These are phyloP conservation scores for Suillus placidus DNA, from an alignment of 768 basidiomycete species.

Conservation along the genomic window DNA sequence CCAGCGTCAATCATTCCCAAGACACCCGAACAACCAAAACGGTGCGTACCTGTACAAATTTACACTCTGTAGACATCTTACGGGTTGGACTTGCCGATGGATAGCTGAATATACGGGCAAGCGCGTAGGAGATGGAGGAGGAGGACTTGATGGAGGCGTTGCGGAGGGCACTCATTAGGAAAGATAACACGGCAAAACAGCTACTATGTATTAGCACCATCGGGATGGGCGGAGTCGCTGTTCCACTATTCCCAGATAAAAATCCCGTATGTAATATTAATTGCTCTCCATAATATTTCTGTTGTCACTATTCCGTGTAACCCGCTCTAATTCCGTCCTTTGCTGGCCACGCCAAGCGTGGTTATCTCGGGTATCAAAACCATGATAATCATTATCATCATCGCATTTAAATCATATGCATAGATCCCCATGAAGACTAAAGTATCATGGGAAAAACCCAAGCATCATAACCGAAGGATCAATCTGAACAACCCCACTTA, in stretches of 20 bases:
- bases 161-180: conserved; percentile 15
- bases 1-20: conserved; percentile 8
- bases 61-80: conserved; percentile 22
- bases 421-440: not conserved
- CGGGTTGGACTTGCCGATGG: conserved; percentile 1
- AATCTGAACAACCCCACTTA: not conserved
- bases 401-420: not conserved
- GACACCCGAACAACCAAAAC: not conserved
- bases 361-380: not conserved
- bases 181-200: conserved; percentile 21
- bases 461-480: not conserved
- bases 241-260: conserved; percentile 4
- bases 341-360: not conserved
- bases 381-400: not conserved
- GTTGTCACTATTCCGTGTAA: not conserved
- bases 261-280: not conserved
- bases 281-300: conserved; percentile 11
- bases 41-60: conserved; percentile 26
- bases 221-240: conserved; percentile 9
- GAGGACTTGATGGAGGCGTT: conserved; percentile 13
- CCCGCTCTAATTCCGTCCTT: conserved; percentile 19
- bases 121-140: conserved; percentile 1
- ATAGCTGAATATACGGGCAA: conserved; percentile 3
- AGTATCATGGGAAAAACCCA: not conserved
- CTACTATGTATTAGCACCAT: conserved; percentile 15